Evolutionary conservation across 2,329 filamentous ascomycete species (phyloP), one percentile per base, ranked within the genome.

Genomic region (Bretziella fagacearum): DNA sequence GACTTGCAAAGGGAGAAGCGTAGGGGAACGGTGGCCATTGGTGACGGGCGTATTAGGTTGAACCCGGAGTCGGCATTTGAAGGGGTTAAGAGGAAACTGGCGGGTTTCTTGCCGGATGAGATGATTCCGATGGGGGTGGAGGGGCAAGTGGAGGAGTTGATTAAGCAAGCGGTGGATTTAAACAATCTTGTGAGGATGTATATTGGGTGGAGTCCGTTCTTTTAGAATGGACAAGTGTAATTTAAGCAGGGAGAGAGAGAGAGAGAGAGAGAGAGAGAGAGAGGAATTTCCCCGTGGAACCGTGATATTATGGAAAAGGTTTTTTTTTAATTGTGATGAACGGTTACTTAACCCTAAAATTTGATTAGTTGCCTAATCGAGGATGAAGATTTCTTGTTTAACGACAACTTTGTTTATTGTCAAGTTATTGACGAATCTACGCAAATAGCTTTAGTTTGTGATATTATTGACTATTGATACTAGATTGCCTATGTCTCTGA

Each of bases 111-210:
- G 55, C 77, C 79, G 3, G 80, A 84, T 2, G 89, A 98, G 66
- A 89, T 79, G 53, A 91, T 98, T 47, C 89, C 91, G 36, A 66
- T 99, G 52, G 86, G 86, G 23, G 86, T 96, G 2, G 91, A 96
- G 62, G 91, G 93, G 0, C 91, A 98, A 65, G 91, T 95, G n/a
- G 84, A 95, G 60, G 85, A 93, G 62, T 63, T 98, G 61, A 91
- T 98, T 55, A 76, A 81, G 59, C 79, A 89, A 65, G 91, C 93
- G 27, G 82, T 81, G 18, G 78, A 86, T 61, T 75, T 80, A 48
- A 73, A 66, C 57, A 93, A 91, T 60, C 62, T 98, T 62, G 76
- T 84, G 15, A 76, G 78, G 32, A 98, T 98, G 93, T 98, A 96
- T 63, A 94, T 96, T 63, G 91, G 91, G 17, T 96, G 89, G 89